A percentile compares a stretch with the other conserved stretches of the same genome.
These are phyloP conservation scores for Capronia coronata DNA, from an alignment of 2,329 filamentous ascomycete species.

Conservation along the genomic window DNA sequence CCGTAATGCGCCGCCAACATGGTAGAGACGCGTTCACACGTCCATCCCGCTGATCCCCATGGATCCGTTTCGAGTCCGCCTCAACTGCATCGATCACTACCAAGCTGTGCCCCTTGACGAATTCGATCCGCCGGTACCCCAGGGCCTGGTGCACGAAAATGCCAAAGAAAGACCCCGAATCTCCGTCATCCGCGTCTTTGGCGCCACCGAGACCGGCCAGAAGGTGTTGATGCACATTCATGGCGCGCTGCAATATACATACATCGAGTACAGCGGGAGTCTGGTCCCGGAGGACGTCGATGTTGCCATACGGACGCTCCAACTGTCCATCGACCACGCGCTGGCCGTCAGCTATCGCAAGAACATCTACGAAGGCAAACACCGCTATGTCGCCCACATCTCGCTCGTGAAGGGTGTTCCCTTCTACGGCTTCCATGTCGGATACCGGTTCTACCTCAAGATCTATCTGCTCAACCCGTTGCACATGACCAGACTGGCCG, in stretches of 20 bases:
- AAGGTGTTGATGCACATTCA: constrained; percentile 95
- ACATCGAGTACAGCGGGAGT: constrained; percentile 72
- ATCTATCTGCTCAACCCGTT: constrained; percentile 87
- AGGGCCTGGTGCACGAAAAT: constrained; percentile 46
- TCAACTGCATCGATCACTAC: constrained; percentile 96
- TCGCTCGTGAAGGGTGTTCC: constrained; percentile 87
- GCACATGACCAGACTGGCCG: constrained; percentile 78
- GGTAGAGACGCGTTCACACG: constrained; percentile 14
- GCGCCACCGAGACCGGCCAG: constrained; percentile 86
- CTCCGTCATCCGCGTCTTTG: constrained; percentile 84
- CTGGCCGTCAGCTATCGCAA: constrained; percentile 77
- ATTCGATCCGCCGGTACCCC: constrained; percentile 73
- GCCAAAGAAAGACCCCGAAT: constrained; percentile 62
- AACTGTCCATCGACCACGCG: constrained; percentile 84
- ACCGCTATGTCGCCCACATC: constrained; percentile 78
- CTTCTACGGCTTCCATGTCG: constrained; percentile 93
- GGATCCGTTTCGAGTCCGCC: constrained; percentile 78
- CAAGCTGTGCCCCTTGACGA: constrained; percentile 64
- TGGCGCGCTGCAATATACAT: constrained; percentile 93
- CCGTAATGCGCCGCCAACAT: constrained; percentile 11
- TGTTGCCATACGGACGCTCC: constrained; percentile 68
- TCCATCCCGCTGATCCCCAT: constrained; percentile 34
- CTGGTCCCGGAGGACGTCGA: constrained; percentile 62
- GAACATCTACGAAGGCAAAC: constrained; percentile 62
- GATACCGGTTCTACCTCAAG: constrained; percentile 85